Evolutionary conservation across 1,139 yeast genomes (phyloP).

Genomic region (Wickerhamomyces sp.): DNA sequence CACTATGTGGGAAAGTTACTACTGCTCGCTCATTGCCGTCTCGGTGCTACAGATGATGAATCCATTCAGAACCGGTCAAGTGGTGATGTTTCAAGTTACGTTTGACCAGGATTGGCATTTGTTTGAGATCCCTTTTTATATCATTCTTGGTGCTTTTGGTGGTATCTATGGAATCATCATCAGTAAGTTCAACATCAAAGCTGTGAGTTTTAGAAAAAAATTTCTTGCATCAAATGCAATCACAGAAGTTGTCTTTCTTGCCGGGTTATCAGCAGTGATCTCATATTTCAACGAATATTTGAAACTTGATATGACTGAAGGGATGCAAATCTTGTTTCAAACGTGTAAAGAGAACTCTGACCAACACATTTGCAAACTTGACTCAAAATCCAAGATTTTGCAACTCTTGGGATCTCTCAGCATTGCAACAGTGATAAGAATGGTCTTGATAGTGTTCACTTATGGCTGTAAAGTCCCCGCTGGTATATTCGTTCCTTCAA

Average conservation of each 20-base stretch:
- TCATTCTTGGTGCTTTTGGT: conserved; percentile 81
- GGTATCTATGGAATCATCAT: conserved; percentile 85
- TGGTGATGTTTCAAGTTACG: conserved; percentile 83
- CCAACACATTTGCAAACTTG: conserved; percentile 46
- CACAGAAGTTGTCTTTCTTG: conserved; percentile 64
- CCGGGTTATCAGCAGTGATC: conserved; percentile 66
- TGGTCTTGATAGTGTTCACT: conserved; percentile 69
- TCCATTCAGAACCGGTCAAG: conserved; percentile 92
- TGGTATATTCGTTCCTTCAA: conserved; percentile 65
- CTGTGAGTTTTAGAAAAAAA: conserved; percentile 72
- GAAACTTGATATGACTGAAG: conserved; percentile 87
- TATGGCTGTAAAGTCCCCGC: conserved; percentile 68
- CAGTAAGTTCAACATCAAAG: conserved; percentile 72
- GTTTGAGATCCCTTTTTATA: conserved; percentile 77
- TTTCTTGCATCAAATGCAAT: conserved; percentile 53
- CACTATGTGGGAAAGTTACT: conserved; percentile 88
- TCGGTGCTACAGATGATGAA: conserved; percentile 69
- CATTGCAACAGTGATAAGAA: conserved; percentile 70
- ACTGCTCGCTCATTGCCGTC: conserved; percentile 86
- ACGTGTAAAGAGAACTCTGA: conserved; percentile 49
- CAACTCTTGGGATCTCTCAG: conserved; percentile 40
- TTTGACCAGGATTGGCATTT: conserved; percentile 86
- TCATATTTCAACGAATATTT: conserved; percentile 83
- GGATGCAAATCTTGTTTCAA: conserved; percentile 84
- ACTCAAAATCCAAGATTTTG: conserved; percentile 27